phyloP scores from a whole-genome alignment of 2,329 filamentous ascomycete genomes.

The Fusarium oxysporum region DNA sequence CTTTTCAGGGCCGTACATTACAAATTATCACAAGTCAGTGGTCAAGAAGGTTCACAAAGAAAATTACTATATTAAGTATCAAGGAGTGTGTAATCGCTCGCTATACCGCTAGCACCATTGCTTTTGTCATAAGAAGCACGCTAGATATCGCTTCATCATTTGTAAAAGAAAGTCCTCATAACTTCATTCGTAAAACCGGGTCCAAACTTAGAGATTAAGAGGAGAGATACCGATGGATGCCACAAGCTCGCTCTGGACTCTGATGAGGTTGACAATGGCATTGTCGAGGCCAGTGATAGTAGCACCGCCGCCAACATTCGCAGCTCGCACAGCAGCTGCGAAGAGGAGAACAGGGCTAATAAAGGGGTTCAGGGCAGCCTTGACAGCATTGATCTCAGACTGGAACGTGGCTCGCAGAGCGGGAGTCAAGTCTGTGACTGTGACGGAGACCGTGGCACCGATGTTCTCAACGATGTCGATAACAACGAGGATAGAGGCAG shows the following conservation, averaged over 20 bases:
- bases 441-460: background rate
- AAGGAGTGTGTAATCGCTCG: constrained; percentile 12
- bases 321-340: background rate
- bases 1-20: background rate
- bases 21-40: background rate
- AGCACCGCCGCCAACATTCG: background rate
- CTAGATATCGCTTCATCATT: background rate
- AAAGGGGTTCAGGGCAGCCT: constrained; percentile 4
- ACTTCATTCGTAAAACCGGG: background rate
- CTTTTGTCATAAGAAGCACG: background rate
- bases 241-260: accelerated
- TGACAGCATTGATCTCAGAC: constrained; percentile 9
- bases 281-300: background rate
- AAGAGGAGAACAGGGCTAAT: constrained; percentile 3
- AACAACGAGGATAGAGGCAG: background rate
- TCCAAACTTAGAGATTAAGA: background rate
- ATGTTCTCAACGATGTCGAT: background rate
- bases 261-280: background rate
- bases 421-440: constrained; percentile 9
- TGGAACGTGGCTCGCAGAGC: background rate
- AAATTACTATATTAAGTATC: background rate
- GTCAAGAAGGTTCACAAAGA: accelerated
- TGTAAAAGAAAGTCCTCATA: background rate
- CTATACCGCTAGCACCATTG: background rate
- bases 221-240: background rate